phyloP scores from a whole-genome alignment of 2,329 filamentous ascomycete genomes.

The Sarocladium oryzae region DNA sequence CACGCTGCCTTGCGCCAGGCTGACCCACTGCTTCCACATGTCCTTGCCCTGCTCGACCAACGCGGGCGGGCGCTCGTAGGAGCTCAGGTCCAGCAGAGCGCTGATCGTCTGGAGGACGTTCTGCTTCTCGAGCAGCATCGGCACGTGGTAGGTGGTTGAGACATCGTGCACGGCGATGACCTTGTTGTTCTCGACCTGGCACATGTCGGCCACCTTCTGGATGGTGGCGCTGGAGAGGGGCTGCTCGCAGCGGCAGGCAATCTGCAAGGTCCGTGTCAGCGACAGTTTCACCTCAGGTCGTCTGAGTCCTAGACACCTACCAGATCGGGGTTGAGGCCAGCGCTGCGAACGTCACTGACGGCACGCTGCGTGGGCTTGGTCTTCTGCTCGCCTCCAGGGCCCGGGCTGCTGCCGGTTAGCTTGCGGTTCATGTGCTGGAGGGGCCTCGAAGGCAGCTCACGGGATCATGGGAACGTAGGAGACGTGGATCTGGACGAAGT shows the following conservation, averaged over 20 bases:
- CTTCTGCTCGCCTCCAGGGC: slow-evolving; percentile 66
- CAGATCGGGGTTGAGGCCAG: slow-evolving; percentile 66
- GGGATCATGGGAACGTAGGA: slow-evolving; percentile 68
- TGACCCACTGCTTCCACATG: slow-evolving; percentile 77
- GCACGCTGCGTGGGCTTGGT: slow-evolving; percentile 95
- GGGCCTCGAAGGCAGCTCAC: slow-evolving; percentile 11
- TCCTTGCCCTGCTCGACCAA: slow-evolving; percentile 51
- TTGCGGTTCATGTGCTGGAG: background rate
- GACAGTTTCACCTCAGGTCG: background rate
- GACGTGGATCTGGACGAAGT: slow-evolving; percentile 86
- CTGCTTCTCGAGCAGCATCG: slow-evolving; percentile 82
- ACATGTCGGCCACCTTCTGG: slow-evolving; percentile 82
- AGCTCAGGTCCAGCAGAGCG: slow-evolving; percentile 58
- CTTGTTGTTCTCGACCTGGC: slow-evolving; percentile 78
- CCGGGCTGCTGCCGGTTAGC: slow-evolving; percentile 9
- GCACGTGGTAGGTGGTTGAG: slow-evolving; percentile 87
- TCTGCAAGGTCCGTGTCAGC: slow-evolving; percentile 38
- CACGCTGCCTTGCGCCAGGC: slow-evolving; percentile 40
- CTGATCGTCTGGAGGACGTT: slow-evolving; percentile 63
- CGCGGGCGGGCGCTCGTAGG: slow-evolving; percentile 42
- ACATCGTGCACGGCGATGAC: slow-evolving; percentile 89
- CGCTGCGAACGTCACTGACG: slow-evolving; percentile 75
- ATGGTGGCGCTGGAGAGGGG: slow-evolving; percentile 68
- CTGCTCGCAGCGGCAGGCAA: slow-evolving; percentile 85
- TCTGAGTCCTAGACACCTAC: slow-evolving; percentile 31